phyloP scores from a whole-genome alignment of 2,329 filamentous ascomycete genomes.

The Penicillium brasilianum region DNA sequence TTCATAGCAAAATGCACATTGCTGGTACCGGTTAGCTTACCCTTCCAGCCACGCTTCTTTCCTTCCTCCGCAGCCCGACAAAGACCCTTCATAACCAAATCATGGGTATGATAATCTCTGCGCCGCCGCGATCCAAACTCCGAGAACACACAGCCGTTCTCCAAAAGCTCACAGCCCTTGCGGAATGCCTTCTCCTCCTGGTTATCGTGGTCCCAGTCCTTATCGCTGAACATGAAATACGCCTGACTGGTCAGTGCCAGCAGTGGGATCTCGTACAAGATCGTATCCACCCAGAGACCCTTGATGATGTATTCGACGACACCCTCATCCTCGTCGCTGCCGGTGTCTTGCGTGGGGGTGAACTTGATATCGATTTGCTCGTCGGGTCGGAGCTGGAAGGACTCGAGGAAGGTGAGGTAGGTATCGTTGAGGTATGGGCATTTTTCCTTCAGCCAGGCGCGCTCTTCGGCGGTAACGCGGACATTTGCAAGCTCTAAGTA shows the following conservation, averaged over 20 bases:
- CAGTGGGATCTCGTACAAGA: conserved; percentile 95
- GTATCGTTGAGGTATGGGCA: conserved; percentile 79
- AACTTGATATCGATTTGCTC: conserved; percentile 80
- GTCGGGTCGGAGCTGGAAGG: conserved; percentile 79
- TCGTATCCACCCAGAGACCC: conserved; percentile 91
- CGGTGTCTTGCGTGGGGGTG: conserved; percentile 58
- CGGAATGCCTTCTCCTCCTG: conserved; percentile 83
- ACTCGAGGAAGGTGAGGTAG: conserved; percentile 81
- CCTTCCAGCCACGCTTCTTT: conserved; percentile 66
- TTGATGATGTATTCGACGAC: conserved; percentile 77
- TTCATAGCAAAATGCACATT: conserved; percentile 98
- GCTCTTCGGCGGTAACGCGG: conserved; percentile 76
- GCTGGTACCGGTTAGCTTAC: conserved; percentile 84
- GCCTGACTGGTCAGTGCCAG: conserved; percentile 91
- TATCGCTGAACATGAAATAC: conserved; percentile 96
- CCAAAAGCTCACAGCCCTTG: conserved; percentile 78
- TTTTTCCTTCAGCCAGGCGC: conserved; percentile 74
- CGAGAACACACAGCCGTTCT: conserved; percentile 85
- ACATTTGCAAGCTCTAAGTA: conserved; percentile 77
- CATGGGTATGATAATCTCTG: conserved; percentile 93
- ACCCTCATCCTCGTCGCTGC: conserved; percentile 69
- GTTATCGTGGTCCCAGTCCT: conserved; percentile 84
- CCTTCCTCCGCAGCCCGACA: conserved; percentile 76
- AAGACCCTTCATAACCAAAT: conserved; percentile 87
- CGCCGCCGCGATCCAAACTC: conserved; percentile 91